Evolutionary conservation across 1,284 basidiomycete genomes (phyloP).

Genomic region (Volvariella surrecta): DNA sequence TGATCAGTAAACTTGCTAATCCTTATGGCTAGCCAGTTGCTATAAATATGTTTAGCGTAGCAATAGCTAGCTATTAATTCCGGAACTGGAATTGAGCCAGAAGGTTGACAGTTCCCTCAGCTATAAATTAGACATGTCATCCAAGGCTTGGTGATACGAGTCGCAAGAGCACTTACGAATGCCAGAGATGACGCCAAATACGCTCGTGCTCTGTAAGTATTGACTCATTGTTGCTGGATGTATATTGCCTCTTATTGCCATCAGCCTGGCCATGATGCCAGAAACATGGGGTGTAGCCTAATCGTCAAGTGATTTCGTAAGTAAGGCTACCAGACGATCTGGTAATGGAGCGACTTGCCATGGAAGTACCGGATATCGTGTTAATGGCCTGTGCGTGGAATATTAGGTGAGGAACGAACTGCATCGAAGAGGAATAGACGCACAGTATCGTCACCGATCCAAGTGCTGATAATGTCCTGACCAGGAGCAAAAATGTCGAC

Average conservation of each 20-base stretch:
- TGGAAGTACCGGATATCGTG: constrained; percentile 70
- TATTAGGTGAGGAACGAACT: background rate
- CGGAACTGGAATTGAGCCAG: too few relatives aligned
- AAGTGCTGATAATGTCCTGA: constrained; percentile 21
- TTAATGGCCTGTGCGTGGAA: constrained; percentile 26
- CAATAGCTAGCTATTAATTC: too few relatives aligned
- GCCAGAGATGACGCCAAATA: constrained; percentile 13
- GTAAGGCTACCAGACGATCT: too few relatives aligned
- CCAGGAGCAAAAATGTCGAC: constrained; percentile 29
- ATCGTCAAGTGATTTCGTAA: too few relatives aligned
- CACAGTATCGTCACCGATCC: constrained; percentile 19
- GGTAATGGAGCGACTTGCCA: too few relatives aligned
- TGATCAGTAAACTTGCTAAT: too few relatives aligned
- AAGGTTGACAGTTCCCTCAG: too few relatives aligned
- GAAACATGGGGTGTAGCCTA: constrained; percentile 53
- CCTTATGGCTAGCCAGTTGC: too few relatives aligned
- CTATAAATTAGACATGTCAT: too few relatives aligned
- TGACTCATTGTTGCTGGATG: constrained; percentile 16
- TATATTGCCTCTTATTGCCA: constrained; percentile 23
- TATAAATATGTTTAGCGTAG: too few relatives aligned
- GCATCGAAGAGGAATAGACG: background rate
- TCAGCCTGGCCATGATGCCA: constrained; percentile 67
- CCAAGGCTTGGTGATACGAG: too few relatives aligned
- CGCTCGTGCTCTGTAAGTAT: constrained; percentile 16
- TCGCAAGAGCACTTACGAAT: constrained; percentile 22